These are phyloP conservation scores for Clonostachys sp. DNA, from an alignment of 2,329 filamentous ascomycete genomes.

Conservation along the genomic window DNA sequence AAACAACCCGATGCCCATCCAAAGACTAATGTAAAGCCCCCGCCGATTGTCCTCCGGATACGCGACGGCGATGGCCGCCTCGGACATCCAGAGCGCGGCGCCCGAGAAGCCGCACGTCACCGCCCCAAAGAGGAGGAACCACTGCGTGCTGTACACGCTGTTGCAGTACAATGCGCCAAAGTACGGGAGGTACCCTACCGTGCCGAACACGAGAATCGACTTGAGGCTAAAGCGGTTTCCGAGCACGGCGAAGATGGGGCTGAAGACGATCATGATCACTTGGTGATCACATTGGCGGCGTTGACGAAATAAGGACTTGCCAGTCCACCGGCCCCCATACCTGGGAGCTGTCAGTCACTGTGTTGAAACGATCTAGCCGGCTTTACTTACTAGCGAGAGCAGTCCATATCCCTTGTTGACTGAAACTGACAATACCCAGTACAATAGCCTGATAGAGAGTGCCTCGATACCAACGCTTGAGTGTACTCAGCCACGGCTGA, in stretches of 20 bases:
- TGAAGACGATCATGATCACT: constrained; percentile 35
- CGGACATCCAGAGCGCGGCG: constrained; percentile 21
- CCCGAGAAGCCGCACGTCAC: constrained; percentile 29
- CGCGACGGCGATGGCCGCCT: constrained; percentile 5
- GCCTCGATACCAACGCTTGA: constrained; percentile 32
- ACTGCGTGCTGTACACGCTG: constrained; percentile 33
- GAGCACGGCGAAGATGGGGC: constrained; percentile 13
- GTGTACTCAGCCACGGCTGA: not conserved
- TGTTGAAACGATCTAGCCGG: too few relatives aligned
- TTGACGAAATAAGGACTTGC: constrained; percentile 38
- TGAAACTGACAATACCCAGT: constrained; percentile 36
- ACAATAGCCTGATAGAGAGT: constrained; percentile 40
- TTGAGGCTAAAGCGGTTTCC: constrained; percentile 12
- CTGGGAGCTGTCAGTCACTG: not conserved
- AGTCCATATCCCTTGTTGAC: constrained; percentile 41
- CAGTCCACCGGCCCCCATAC: not conserved
- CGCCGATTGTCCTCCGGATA: constrained; percentile 14
- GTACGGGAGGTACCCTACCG: constrained; percentile 39
- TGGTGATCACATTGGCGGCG: constrained; percentile 45
- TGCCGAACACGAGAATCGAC: constrained; percentile 30
- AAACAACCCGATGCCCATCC: constrained; percentile 31
- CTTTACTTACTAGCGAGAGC: constrained; percentile 28
- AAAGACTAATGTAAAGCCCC: constrained; percentile 17
- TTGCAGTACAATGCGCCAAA: constrained; percentile 38
- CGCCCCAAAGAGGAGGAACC: constrained; percentile 33